Percentiles rank a stretch among this genome's conserved stretches.
These are phyloP conservation scores for Aspergillus jensenii DNA, from an alignment of 2,329 filamentous ascomycete species.

Conservation along the genomic window DNA sequence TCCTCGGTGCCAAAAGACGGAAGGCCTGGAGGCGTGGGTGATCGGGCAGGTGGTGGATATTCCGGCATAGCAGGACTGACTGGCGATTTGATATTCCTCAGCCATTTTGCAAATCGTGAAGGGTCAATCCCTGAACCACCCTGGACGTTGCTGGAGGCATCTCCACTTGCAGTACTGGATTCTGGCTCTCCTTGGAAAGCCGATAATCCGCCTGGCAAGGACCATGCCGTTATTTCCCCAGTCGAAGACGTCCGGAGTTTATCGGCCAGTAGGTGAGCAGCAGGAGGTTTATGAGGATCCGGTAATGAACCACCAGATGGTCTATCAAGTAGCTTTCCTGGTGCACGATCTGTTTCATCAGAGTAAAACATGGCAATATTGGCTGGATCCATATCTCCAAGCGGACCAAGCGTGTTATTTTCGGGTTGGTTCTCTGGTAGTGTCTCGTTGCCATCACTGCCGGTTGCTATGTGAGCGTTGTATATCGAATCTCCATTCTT, in stretches of 20 bases:
- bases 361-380: slow-evolving; percentile 32
- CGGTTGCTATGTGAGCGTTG: slow-evolving; percentile 35
- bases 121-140: slow-evolving; percentile 8
- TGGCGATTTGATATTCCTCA: slow-evolving; percentile 25
- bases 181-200: background rate
- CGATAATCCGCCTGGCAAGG: background rate
- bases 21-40: slow-evolving; percentile 45
- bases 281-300: background rate
- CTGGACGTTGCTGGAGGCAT: slow-evolving; percentile 26
- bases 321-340: background rate
- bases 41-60: slow-evolving; percentile 38
- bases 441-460: slow-evolving; percentile 23
- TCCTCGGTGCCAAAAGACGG: slow-evolving; percentile 45
- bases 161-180: slow-evolving; percentile 18
- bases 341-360: slow-evolving; percentile 5
- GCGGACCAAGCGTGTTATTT: slow-evolving; percentile 8
- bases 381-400: slow-evolving; percentile 23
- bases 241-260: background rate
- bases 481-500: slow-evolving; percentile 41
- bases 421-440: slow-evolving; percentile 6
- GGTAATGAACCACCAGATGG: background rate
- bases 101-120: slow-evolving; percentile 24
- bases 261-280: background rate
- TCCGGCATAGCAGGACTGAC: slow-evolving; percentile 32
- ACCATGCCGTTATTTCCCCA: background rate